These are phyloP conservation scores for Misopates orontium DNA, from an alignment of 257 asterid genomes.

Conservation along the genomic window DNA sequence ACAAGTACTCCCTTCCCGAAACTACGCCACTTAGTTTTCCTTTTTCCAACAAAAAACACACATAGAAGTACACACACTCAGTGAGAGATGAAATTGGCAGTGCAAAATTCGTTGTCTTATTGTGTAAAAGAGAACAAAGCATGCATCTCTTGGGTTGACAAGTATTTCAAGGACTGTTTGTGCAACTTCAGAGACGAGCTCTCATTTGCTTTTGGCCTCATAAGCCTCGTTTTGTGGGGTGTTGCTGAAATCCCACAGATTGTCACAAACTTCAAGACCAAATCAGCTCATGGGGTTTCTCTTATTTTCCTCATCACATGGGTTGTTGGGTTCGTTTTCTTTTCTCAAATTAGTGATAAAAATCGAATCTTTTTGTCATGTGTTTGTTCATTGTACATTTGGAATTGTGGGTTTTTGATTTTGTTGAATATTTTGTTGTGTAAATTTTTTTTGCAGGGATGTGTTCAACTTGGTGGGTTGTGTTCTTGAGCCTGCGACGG, in stretches of 20 bases:
- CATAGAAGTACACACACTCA: background rate
- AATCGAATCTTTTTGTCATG: too few species aligned
- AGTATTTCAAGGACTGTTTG: conserved; percentile 72
- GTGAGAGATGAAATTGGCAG: conserved; percentile 32
- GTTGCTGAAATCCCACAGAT: conserved; percentile 98
- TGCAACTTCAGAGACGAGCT: conserved; percentile 62
- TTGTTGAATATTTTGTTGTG: background rate
- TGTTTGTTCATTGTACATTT: too few species aligned
- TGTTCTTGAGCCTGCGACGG: conserved; percentile 93
- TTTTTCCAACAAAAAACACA: background rate
- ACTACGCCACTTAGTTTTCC: background rate
- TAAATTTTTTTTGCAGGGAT: conserved; percentile 53
- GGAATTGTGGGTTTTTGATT: too few species aligned
- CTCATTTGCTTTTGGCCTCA: conserved; percentile 75
- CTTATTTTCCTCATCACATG: conserved; percentile 74
- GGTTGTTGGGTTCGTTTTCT: conserved; percentile 60
- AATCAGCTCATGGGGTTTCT: conserved; percentile 89
- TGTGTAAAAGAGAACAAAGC: conserved; percentile 55
- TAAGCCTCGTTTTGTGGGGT: conserved; percentile 76
- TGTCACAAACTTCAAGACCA: conserved; percentile 65
- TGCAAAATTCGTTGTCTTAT: conserved; percentile 39
- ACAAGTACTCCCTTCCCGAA: background rate
- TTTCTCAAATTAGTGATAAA: background rate
- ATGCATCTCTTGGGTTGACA: conserved; percentile 67
- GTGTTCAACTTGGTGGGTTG: conserved; percentile 78